Conservation (phyloP, 116 monocot species). For the Phalaenopsis hybrid region DNA sequence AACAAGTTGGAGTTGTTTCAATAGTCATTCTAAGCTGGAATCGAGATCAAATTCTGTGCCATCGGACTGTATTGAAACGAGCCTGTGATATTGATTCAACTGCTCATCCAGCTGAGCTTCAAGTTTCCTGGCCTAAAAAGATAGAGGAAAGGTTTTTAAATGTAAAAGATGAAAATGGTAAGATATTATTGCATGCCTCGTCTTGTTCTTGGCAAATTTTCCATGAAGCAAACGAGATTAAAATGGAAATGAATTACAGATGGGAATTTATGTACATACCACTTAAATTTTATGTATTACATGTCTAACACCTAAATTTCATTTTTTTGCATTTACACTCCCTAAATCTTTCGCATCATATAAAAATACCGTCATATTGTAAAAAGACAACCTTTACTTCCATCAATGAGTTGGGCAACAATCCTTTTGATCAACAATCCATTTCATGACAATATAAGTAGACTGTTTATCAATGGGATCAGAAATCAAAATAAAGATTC, state of each 20-base stretch:
- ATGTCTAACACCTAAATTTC: too few relatives aligned
- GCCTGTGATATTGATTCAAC: conserved; percentile 69
- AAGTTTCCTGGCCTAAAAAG: conserved; percentile 72
- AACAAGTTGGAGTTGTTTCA: conserved; percentile 91
- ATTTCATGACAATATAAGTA: too few relatives aligned
- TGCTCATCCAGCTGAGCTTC: conserved; percentile 84
- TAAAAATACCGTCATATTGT: too few relatives aligned
- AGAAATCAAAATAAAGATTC: too few relatives aligned
- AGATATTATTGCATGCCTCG: not conserved
- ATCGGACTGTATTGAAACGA: conserved; percentile 54
- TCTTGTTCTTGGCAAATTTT: not conserved
- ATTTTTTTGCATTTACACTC: too few relatives aligned
- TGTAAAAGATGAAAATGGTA: not conserved
- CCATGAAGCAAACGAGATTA: not conserved
- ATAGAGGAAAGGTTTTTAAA: not conserved
- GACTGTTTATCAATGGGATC: too few relatives aligned
- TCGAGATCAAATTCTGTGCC: conserved; percentile 67
- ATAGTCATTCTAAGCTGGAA: conserved; percentile 62
- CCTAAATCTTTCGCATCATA: too few relatives aligned
- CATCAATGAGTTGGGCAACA: too few relatives aligned
- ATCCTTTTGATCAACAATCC: too few relatives aligned
- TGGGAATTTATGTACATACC: too few relatives aligned
- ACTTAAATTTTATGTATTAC: too few relatives aligned
- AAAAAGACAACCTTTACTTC: too few relatives aligned
- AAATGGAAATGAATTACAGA: not conserved